Evolutionary conservation across 208 protist species (phyloP).

Genomic region (Crithidia bombi): DNA sequence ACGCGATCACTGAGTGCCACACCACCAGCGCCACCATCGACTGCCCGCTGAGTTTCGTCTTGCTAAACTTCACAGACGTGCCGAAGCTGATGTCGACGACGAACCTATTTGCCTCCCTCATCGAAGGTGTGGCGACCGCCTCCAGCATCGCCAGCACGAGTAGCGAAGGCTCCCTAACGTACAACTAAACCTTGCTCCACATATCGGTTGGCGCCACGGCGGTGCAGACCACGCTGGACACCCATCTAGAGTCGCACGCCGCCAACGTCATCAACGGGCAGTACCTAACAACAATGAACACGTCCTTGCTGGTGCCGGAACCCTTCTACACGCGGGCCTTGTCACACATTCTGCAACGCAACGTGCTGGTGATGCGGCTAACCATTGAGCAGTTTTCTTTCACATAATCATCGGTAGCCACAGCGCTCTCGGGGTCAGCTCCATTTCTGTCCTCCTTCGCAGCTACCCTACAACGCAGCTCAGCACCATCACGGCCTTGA

Average conservation of each 20-base stretch:
- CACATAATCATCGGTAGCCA: constrained; percentile 32
- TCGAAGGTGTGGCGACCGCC: neutral
- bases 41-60: constrained; percentile 6
- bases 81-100: neutral
- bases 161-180: too few relatives aligned
- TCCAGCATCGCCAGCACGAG: neutral
- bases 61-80: constrained; percentile 1
- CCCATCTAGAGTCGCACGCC: neutral
- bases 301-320: constrained; percentile 29
- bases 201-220: neutral
- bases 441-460: constrained; percentile 5
- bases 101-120: neutral
- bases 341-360: constrained; percentile 4
- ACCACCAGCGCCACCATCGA: neutral
- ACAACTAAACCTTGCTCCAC: neutral
- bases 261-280: neutral
- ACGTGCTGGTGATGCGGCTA: constrained; percentile 33
- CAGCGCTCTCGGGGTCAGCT: neutral
- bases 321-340: constrained; percentile 23
- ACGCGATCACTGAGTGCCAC: constrained; percentile 17
- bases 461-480: constrained; percentile 6
- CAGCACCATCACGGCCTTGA: neutral
- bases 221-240: neutral
- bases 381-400: constrained; percentile 63
- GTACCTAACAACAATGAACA: neutral